Percentiles rank a stretch among this genome's conserved stretches.
Conservation (phyloP, 495 filamentous ascomycete species). For the Massariosphaeria phaeospora region DNA sequence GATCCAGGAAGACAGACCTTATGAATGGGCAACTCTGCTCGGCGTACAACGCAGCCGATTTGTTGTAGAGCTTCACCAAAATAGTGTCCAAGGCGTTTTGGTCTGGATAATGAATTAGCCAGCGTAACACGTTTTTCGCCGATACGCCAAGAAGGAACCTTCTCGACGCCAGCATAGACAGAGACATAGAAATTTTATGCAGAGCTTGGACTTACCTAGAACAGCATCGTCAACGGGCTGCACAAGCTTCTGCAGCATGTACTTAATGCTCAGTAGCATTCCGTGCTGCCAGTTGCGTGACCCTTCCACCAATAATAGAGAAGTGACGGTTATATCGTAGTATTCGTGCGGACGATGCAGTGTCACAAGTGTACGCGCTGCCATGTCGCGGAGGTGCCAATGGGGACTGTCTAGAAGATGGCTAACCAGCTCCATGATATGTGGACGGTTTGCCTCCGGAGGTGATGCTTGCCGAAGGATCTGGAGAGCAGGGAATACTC, state of each 20-base stretch:
- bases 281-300: slow-evolving; percentile 65
- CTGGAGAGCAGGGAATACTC: slow-evolving; percentile 82
- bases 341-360: slow-evolving; percentile 36
- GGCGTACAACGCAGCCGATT: neutral
- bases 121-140: no score
- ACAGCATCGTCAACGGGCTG: neutral
- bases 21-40: slow-evolving; percentile 26
- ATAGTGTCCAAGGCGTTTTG: neutral
- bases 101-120: no score
- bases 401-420: slow-evolving; percentile 63
- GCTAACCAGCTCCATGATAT: slow-evolving; percentile 48
- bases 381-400: slow-evolving; percentile 89
- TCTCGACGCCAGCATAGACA: no score
- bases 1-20: slow-evolving; percentile 19
- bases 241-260: slow-evolving; percentile 38
- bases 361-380: slow-evolving; percentile 64
- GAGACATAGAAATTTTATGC: neutral
- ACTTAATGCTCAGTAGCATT: slow-evolving; percentile 49
- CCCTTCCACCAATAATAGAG: slow-evolving; percentile 2
- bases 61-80: neutral
- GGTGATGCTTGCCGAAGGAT: slow-evolving; percentile 64
- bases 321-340: neutral
- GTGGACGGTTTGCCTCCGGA: slow-evolving; percentile 43
- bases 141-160: no score
- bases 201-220: neutral